Conservation (phyloP, 2,329 filamentous ascomycete genomes). For the Ophioceras dolichostomum region DNA sequence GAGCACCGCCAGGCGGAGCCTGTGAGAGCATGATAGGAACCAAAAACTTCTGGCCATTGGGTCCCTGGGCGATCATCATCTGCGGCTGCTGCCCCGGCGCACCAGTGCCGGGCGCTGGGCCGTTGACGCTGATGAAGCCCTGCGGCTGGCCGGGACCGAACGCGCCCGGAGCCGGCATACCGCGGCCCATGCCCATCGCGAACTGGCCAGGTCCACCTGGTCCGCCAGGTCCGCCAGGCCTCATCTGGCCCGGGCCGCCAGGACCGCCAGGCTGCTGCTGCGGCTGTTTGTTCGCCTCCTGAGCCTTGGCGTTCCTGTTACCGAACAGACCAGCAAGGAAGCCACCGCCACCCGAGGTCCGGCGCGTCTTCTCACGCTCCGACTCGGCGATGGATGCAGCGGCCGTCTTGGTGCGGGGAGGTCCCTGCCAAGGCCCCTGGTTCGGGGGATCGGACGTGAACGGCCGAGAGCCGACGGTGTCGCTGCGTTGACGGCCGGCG, state of each 20-base stretch:
- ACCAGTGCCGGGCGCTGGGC: not conserved
- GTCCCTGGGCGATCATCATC: not conserved
- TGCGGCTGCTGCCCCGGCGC: not conserved
- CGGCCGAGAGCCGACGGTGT: not conserved
- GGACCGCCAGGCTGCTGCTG: conserved; percentile 1
- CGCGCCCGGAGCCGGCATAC: conserved; percentile 2
- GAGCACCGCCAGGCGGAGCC: not conserved
- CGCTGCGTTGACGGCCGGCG: not conserved
- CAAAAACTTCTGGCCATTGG: not conserved
- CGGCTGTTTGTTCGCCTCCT: conserved; percentile 2
- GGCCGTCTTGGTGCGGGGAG: not conserved
- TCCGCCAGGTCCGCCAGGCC: too few relatives aligned
- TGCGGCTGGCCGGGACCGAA: not conserved
- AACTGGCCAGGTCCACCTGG: not conserved
- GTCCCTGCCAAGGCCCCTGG: not conserved
- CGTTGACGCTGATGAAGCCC: too few relatives aligned
- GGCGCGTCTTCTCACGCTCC: conserved; percentile 3
- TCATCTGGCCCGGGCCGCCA: conserved; percentile 1
- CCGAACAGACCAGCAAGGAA: conserved; percentile 4
- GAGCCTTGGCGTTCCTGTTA: conserved; percentile 1
- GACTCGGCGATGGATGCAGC: conserved; percentile 2
- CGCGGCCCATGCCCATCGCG: conserved; percentile 2
- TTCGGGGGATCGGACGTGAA: not conserved
- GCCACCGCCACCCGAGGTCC: not conserved
- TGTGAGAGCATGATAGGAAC: not conserved